A percentile compares a stretch with the other conserved stretches of the same genome.
Conservation (phyloP, 2,329 filamentous ascomycete genomes). For the Talaromyces funiculosus region DNA sequence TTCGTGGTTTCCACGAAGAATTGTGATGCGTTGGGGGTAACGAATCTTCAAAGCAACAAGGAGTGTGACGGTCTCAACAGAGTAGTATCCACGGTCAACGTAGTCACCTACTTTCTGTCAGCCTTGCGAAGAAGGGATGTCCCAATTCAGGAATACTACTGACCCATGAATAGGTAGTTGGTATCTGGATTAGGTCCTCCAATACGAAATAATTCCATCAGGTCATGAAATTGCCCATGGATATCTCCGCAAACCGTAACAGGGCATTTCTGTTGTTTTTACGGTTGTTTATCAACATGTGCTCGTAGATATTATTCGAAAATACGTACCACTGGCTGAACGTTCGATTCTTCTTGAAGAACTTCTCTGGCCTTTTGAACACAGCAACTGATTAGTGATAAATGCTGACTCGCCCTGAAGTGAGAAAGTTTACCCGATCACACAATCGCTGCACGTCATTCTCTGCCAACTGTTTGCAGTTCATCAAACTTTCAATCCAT, state of each 20-base stretch:
- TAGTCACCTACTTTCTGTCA: constrained; percentile 67
- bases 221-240: constrained; percentile 96
- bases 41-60: constrained; percentile 96
- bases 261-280: constrained; percentile 72
- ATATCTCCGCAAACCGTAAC: constrained; percentile 99
- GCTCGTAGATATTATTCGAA: not conserved
- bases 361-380: constrained; percentile 76
- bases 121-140: constrained; percentile 13
- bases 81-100: constrained; percentile 98
- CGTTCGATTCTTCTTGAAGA: constrained; percentile 94
- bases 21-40: constrained; percentile 96
- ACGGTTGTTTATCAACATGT: constrained; percentile 19
- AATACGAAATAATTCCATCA: constrained; percentile 99
- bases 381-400: constrained; percentile 8
- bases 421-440: constrained; percentile 69
- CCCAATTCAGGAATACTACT: constrained; percentile 25
- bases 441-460: constrained; percentile 92
- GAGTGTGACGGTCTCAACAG: constrained; percentile 94
- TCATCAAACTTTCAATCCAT: constrained; percentile 98
- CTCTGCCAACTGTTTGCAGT: constrained; percentile 95
- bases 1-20: constrained; percentile 98
- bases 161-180: constrained; percentile 99
- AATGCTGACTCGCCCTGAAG: constrained; percentile 1
- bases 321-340: constrained; percentile 85
- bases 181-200: constrained; percentile 96